Base-by-base conservation (phyloP, 768 basidiomycete species). In the Lentinula sp. region DNA sequence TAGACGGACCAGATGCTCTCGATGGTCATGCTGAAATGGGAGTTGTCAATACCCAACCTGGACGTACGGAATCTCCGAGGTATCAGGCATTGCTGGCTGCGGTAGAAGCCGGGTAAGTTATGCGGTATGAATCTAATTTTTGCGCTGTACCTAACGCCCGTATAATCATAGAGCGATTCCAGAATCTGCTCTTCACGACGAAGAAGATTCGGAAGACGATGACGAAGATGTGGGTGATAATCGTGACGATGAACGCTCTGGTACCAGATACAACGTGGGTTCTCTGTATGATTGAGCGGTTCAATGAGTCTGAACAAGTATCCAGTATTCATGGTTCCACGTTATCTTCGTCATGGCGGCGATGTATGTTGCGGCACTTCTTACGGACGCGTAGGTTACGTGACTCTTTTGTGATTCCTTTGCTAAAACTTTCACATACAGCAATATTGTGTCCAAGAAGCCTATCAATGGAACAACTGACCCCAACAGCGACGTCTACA, bases 241-340 rank as follows among this genome's bases (percentile, higher is more conserved):
- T 32, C 78, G 87, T 55, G 97, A 99, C 68, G 97, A 99, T 65
- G 97, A 99, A 75, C 86, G 91, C 37, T 83, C 88, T 45, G 95
- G 94, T 11, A 96, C 93, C 8, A 89, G 93, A 62, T 99, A 98
- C 75, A 97, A 97, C 64, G 95, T 95, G 72, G 63, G 86, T 70
- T 59, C 21, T 50, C 59, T 21, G 15, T 15, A 3, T 8, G 51
- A 34, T 45, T 59, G 37, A 40, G 43, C 61, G 31, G 28, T 37
- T 9, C 10, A 13, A 65, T 67, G 21, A 67, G 32, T 31, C 39
- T 48, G 21, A 50, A 6, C 6, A 6, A 53, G 10, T 18, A 21
- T 52, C 5, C 66, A 97, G 95, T 99, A 99, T 71, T 85, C 94
- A 1, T 99, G 95, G 94, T 98, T 99, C 85, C 97, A 99, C 70